Percentiles rank a stretch among this genome's conserved stretches.
phyloP scores from a whole-genome alignment of 305 asterid species.

The Rubia peregrina region DNA sequence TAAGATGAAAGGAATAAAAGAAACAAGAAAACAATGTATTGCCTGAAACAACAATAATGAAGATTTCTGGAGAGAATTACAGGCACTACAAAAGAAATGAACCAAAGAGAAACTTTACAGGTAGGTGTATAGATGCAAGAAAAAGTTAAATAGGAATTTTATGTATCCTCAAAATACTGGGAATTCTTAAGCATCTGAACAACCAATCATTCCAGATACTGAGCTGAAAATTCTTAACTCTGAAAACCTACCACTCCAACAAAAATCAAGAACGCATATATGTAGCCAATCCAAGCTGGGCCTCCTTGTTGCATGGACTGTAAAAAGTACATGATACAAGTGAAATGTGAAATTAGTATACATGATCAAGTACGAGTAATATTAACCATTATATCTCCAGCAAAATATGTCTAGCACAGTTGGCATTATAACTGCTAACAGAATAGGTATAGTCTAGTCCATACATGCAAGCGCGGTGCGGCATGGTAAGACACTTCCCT shows the following conservation, averaged over 20 bases:
- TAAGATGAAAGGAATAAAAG: neutral
- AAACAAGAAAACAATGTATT: constrained; percentile 4
- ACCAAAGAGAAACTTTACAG: neutral
- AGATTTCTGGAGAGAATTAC: neutral
- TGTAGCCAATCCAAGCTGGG: constrained; percentile 86
- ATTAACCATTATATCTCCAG: neutral
- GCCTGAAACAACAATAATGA: constrained; percentile 5
- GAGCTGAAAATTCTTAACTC: constrained; percentile 15
- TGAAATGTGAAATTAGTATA: constrained; percentile 4
- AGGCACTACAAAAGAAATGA: neutral
- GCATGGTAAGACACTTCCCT: neutral
- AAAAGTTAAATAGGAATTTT: neutral
- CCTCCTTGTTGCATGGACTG: constrained; percentile 89
- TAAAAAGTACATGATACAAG: constrained; percentile 28
- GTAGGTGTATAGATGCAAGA: neutral
- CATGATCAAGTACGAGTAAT: neutral
- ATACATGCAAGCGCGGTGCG: neutral
- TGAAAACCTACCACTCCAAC: constrained; percentile 64
- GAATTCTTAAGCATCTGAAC: neutral
- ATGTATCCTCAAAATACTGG: neutral
- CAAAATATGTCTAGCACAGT: neutral
- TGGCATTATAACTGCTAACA: neutral
- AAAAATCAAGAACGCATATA: constrained; percentile 76
- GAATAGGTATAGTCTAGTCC: neutral
- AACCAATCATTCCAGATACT: neutral